Conservation (phyloP, 805 yeast species). For the Wickerhamomyces strasburgensis region DNA sequence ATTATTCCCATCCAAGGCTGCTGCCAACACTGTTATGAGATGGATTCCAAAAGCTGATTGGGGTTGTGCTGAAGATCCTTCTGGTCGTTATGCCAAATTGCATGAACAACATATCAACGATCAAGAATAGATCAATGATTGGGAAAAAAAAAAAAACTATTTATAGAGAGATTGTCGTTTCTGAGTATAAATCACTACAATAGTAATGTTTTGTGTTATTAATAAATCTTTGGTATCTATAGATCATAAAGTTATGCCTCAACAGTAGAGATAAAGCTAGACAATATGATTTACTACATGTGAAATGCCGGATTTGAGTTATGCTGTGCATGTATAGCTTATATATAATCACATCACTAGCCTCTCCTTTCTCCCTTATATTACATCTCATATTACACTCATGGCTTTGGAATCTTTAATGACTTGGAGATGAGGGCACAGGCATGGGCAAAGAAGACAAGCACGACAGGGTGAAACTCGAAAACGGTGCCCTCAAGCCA, state of each 20-base stretch:
- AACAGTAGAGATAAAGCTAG: too few species aligned
- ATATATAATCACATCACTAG: neutral
- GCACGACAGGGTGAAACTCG: conserved; percentile 71
- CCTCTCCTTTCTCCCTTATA: neutral
- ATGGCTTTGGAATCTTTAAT: conserved; percentile 84
- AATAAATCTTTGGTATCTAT: too few species aligned
- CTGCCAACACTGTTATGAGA: conserved; percentile 96
- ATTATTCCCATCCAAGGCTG: conserved; percentile 84
- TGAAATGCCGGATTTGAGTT: too few species aligned
- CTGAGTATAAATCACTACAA: too few species aligned
- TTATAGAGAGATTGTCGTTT: too few species aligned
- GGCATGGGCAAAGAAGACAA: conserved; percentile 72
- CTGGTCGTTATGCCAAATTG: conserved; percentile 92
- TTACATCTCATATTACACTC: conserved; percentile 2
- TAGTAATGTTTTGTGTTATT: too few species aligned
- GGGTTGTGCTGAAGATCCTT: conserved; percentile 99
- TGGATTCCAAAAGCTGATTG: conserved; percentile 99
- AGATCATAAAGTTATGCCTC: too few species aligned
- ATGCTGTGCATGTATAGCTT: too few species aligned
- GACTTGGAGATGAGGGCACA: conserved; percentile 90
- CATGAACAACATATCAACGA: conserved; percentile 64
- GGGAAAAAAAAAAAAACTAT: too few species aligned
- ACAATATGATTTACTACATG: too few species aligned
- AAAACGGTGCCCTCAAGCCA: conserved; percentile 47
- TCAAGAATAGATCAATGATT: too few species aligned